Percentiles rank a stretch among this genome's conserved stretches.
phyloP scores from a whole-genome alignment of 1,284 basidiomycete species.

The Erythrobasidium hasegawianum region DNA sequence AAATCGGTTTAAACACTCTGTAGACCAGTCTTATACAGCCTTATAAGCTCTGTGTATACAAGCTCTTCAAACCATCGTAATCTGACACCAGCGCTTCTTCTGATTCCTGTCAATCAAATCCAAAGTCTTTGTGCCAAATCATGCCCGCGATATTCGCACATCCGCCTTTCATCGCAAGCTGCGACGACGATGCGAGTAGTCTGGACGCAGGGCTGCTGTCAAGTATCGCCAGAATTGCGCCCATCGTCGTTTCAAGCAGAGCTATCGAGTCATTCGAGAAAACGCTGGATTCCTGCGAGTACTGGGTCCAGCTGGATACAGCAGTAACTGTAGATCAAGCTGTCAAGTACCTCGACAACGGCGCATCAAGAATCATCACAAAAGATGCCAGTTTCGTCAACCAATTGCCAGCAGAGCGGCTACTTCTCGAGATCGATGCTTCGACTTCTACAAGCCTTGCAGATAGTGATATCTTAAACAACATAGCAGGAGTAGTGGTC shows the following conservation, averaged over 20 bases:
- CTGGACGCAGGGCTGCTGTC: slow-evolving; percentile 52
- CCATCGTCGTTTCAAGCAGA: slow-evolving; percentile 59
- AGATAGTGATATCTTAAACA: slow-evolving; percentile 48
- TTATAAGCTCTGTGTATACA: no score
- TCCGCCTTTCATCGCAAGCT: slow-evolving; percentile 51
- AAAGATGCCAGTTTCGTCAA: slow-evolving; percentile 38
- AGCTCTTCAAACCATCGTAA: no score
- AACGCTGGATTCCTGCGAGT: slow-evolving; percentile 47
- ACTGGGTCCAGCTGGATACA: slow-evolving; percentile 62
- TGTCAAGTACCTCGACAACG: slow-evolving; percentile 65
- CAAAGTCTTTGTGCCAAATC: background rate
- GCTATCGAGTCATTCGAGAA: slow-evolving; percentile 33
- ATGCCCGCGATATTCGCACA: slow-evolving; percentile 34
- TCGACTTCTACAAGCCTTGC: slow-evolving; percentile 69
- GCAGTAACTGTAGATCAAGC: slow-evolving; percentile 56
- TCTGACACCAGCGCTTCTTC: background rate
- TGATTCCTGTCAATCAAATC: background rate
- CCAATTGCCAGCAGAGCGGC: slow-evolving; percentile 62
- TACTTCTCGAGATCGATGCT: slow-evolving; percentile 69
- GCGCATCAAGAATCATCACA: slow-evolving; percentile 64
- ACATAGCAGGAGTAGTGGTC: slow-evolving; percentile 72
- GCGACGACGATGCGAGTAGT: slow-evolving; percentile 49
- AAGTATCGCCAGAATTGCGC: slow-evolving; percentile 68
- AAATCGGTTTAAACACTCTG: no score
- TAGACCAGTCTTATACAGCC: no score